phyloP scores from a whole-genome alignment of 805 yeast species.

The Kazachstania africana region DNA sequence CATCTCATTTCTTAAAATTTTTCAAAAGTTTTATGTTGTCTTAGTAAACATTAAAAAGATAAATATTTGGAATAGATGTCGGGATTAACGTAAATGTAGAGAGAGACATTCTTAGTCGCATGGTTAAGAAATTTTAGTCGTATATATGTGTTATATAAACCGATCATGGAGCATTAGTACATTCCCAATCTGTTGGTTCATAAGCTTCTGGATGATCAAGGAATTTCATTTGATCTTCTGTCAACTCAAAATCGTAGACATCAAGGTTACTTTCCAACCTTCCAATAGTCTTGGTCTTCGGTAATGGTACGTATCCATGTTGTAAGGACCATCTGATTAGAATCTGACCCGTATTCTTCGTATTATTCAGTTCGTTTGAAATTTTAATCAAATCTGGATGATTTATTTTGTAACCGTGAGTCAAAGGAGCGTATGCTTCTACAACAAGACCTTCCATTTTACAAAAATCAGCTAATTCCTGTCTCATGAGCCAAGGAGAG shows the following conservation, averaged over 20 bases:
- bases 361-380: slow-evolving; percentile 32
- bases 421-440: slow-evolving; percentile 53
- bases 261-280: slow-evolving; percentile 44
- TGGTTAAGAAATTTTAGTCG: no score
- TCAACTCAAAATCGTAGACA: slow-evolving; percentile 68
- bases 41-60: no score
- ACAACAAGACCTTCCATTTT: slow-evolving; percentile 39
- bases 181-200: no score
- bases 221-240: no score
- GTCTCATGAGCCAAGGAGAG: slow-evolving; percentile 64
- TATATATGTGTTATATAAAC: no score
- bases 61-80: no score
- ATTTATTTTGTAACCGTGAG: slow-evolving; percentile 45
- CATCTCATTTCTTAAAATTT: no score
- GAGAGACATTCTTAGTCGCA: no score
- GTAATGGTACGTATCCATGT: slow-evolving; percentile 43
- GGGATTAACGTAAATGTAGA: no score
- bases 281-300: slow-evolving; percentile 34
- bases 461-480: slow-evolving; percentile 41
- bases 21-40: no score
- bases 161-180: no score
- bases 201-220: no score
- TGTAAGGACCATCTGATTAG: slow-evolving; percentile 46
- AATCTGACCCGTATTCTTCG: slow-evolving; percentile 35
- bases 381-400: slow-evolving; percentile 32